Percentiles rank a stretch among this genome's conserved stretches.
These are phyloP conservation scores for Colletotrichum chrysophilum DNA, from an alignment of 2,329 filamentous ascomycete species.

Conservation along the genomic window DNA sequence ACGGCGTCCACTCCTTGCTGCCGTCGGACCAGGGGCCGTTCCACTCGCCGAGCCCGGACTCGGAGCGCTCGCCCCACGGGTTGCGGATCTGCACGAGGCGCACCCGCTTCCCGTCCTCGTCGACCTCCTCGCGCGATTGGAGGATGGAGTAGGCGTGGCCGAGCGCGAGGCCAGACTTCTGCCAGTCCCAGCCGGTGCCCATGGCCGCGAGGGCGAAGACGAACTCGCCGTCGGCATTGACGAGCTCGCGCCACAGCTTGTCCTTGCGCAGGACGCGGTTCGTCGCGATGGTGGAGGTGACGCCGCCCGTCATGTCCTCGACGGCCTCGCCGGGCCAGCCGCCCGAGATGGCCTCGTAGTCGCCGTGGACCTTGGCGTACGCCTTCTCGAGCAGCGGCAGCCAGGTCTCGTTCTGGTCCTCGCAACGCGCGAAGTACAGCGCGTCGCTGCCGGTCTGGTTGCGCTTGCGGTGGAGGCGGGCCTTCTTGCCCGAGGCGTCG, in stretches of 20 bases:
- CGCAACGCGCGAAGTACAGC: conserved; percentile 73
- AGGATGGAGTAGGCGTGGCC: conserved; percentile 59
- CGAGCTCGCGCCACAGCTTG: conserved; percentile 72
- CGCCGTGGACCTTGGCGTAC: conserved; percentile 78
- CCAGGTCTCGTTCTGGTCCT: conserved; percentile 75
- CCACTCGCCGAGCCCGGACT: conserved; percentile 62
- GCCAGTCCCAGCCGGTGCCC: conserved; percentile 30
- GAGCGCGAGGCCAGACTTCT: conserved; percentile 45
- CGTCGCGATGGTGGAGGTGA: conserved; percentile 59
- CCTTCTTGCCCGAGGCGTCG: conserved; percentile 52
- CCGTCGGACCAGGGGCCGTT: conserved; percentile 78
- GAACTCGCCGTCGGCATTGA: conserved; percentile 71
- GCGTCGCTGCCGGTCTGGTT: conserved; percentile 73
- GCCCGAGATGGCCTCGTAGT: conserved; percentile 71
- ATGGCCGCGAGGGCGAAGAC: conserved; percentile 53
- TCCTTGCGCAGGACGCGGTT: conserved; percentile 70
- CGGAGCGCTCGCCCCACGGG: conserved; percentile 68
- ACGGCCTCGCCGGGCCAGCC: conserved; percentile 64
- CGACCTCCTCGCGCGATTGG: conserved; percentile 47
- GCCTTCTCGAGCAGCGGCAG: conserved; percentile 76
- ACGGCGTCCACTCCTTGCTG: conserved; percentile 82
- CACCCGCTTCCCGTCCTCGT: conserved; percentile 42
- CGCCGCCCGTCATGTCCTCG: conserved; percentile 59
- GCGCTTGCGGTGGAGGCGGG: conserved; percentile 63
- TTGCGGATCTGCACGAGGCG: conserved; percentile 59